These are phyloP conservation scores for Cladorrhinum sp. DNA, from an alignment of 2,329 filamentous ascomycete genomes.

Conservation along the genomic window DNA sequence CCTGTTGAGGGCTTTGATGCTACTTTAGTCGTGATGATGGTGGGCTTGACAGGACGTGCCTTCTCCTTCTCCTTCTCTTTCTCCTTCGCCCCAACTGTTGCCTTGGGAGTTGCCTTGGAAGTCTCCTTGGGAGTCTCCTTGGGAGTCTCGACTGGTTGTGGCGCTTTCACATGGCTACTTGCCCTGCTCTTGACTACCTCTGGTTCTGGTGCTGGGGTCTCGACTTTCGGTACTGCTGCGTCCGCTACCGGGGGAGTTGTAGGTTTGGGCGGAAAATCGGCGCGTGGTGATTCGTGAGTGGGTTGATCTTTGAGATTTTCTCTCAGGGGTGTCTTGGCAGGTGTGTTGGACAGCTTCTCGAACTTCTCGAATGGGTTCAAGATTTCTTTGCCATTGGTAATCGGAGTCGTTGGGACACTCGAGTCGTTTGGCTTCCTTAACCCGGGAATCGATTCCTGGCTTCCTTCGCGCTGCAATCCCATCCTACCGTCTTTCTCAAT, in stretches of 20 bases:
- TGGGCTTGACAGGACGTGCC: constrained; percentile 16
- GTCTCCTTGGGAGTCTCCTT: constrained; percentile 15
- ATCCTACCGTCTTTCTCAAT: constrained; percentile 64
- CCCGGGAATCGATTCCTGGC: constrained; percentile 41
- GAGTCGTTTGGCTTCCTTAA: constrained; percentile 39
- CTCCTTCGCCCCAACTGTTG: constrained; percentile 1
- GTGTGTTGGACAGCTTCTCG: constrained; percentile 23
- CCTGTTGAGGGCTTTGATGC: constrained; percentile 32
- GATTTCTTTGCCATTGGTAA: constrained; percentile 41
- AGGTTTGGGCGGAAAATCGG: constrained; percentile 19
- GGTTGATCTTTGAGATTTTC: constrained; percentile 39
- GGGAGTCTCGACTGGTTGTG: constrained; percentile 13
- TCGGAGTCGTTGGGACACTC: constrained; percentile 36
- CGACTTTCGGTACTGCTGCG: constrained; percentile 25
- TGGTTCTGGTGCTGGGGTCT: constrained; percentile 24
- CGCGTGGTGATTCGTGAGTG: constrained; percentile 43
- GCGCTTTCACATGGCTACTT: constrained; percentile 13
- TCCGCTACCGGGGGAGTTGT: constrained; percentile 26
- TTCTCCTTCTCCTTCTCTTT: constrained; percentile 12
- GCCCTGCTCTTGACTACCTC: constrained; percentile 32
- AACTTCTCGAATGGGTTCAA: constrained; percentile 35
- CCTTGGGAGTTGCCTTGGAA: not conserved
- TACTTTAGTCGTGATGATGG: constrained; percentile 14
- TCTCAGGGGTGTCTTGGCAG: constrained; percentile 29
- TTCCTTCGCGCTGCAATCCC: constrained; percentile 48